phyloP scores from a whole-genome alignment of 345 rosid genomes.

The Noccaea caerulescens region DNA sequence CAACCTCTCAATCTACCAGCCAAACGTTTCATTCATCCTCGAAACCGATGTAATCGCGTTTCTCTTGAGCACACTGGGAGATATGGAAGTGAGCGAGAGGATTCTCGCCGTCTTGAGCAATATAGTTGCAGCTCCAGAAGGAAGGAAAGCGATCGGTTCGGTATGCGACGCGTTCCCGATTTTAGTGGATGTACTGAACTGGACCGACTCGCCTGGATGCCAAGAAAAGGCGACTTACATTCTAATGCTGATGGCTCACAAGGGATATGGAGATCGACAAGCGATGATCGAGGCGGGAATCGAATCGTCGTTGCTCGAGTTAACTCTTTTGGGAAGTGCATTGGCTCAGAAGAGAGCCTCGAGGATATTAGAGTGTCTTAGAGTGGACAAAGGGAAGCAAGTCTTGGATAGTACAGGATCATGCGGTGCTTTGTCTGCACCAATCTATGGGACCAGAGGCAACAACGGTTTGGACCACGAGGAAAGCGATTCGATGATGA shows the following conservation, averaged over 20 bases:
- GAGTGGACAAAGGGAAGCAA: conserved; percentile 91
- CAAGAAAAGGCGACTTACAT: conserved; percentile 90
- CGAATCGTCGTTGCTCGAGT: conserved; percentile 76
- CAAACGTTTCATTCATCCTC: conserved; percentile 60
- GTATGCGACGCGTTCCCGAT: conserved; percentile 68
- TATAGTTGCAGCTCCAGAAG: conserved; percentile 75
- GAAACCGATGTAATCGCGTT: conserved; percentile 66
- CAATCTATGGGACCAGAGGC: conserved; percentile 64
- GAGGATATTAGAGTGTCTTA: conserved; percentile 77
- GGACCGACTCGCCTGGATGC: conserved; percentile 91
- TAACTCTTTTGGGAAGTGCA: conserved; percentile 87
- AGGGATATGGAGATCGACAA: conserved; percentile 80
- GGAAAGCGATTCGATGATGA: conserved; percentile 72
- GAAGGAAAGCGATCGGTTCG: conserved; percentile 69
- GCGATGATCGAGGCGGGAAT: conserved; percentile 94
- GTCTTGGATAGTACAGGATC: conserved; percentile 64
- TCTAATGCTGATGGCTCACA: conserved; percentile 94
- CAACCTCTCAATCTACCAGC: conserved; percentile 74
- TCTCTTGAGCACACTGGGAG: conserved; percentile 69
- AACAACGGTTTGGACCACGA: conserved; percentile 53
- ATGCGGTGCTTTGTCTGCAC: conserved; percentile 77
- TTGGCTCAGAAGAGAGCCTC: conserved; percentile 96
- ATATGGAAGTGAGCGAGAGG: conserved; percentile 93
- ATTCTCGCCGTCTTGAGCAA: conserved; percentile 84
- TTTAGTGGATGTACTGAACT: conserved; percentile 82